Evolutionary conservation across 2,329 filamentous ascomycete species (phyloP), one percentile per base, ranked within the genome.

Genomic region (Aspergillus udagawae): DNA sequence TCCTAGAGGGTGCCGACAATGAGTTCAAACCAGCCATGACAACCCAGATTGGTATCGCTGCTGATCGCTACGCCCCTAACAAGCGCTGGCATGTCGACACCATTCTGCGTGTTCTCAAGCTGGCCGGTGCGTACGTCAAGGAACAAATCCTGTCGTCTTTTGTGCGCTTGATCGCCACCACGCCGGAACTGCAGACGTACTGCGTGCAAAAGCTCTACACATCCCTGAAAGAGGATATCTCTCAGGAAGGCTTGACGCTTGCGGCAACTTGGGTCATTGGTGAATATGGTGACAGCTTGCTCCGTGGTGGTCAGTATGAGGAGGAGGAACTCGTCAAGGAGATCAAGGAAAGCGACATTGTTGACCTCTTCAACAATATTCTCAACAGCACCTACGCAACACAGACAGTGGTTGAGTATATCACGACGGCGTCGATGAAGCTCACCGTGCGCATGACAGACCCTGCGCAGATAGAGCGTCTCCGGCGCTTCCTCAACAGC

Each of bases 11-110:
- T 52, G 93, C 95, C 54, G 94, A 99, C 69, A 96, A 95, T 63
- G 94, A 99, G 74, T 99, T 99, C 80, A 99, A 99, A 78, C 91
- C 94, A 6, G 91, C 91, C 53, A 97, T 99, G 92, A 99, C 94
- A 1, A 94, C 89, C 53, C 94, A 99, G 71, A 99, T 99, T 72
- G 94, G 94, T 25, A 91, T 99, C 67, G 94, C 95, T 10, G 94
- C 95, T 6, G 94, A 99, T 74, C 87, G 93, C 63, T 99, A 91
- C 75, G 90, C 94, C 1, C 95, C 94, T 0, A 97, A 94, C 77
- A 97, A 97, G 78, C 84, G 94, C 71, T 99, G 94, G 94, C 94
- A 99, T 72, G 89, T 97, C 65, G 94, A 99, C 70, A 99, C 95
- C 2, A 97, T 99, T 88, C 81, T 99, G 54, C 86, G 95, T 23